A percentile compares a stretch with the other conserved stretches of the same genome.
These are phyloP conservation scores for Tubosaeta sp. DNA, from an alignment of 768 basidiomycete species.

Conservation along the genomic window DNA sequence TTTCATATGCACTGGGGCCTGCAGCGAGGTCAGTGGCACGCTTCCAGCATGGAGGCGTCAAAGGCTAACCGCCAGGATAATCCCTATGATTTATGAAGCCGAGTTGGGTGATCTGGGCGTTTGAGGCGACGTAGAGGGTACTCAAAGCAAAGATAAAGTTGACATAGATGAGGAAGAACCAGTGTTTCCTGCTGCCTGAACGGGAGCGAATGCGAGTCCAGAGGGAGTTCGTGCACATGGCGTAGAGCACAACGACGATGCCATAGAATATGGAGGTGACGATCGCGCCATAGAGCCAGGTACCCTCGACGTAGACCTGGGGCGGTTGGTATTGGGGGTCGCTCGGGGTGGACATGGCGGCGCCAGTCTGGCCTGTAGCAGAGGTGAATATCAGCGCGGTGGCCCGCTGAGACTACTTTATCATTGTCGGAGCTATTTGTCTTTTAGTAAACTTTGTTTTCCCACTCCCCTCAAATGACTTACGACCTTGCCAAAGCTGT, in stretches of 20 bases:
- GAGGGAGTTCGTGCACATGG: conserved; percentile 26
- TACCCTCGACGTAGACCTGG: conserved; percentile 21
- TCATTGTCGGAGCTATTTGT: not conserved
- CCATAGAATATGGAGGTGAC: conserved; percentile 27
- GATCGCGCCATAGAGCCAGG: conserved; percentile 30
- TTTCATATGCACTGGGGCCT: conserved; percentile 27
- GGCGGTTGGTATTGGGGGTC: conserved; percentile 8
- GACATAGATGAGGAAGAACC: conserved; percentile 29
- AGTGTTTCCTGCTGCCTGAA: conserved; percentile 13
- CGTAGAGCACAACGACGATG: conserved; percentile 21
- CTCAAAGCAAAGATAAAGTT: conserved; percentile 26
- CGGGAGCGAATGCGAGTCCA: conserved; percentile 19
- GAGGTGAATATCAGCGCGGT: no score
- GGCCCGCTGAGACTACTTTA: no score
- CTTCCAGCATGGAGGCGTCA: not conserved
- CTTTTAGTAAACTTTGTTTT: not conserved
- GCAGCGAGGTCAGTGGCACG: no score
- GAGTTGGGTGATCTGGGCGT: conserved; percentile 25
- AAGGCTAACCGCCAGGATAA: conserved; percentile 27
- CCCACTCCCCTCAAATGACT: conserved; percentile 37
- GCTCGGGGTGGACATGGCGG: conserved; percentile 14
- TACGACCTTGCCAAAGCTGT: conserved; percentile 64
- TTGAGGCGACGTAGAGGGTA: conserved; percentile 25
- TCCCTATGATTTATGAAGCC: conserved; percentile 30
- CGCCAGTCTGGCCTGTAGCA: not conserved